phyloP scores from a whole-genome alignment of 1,284 basidiomycete genomes.

The Ceratobasidium sp. region DNA sequence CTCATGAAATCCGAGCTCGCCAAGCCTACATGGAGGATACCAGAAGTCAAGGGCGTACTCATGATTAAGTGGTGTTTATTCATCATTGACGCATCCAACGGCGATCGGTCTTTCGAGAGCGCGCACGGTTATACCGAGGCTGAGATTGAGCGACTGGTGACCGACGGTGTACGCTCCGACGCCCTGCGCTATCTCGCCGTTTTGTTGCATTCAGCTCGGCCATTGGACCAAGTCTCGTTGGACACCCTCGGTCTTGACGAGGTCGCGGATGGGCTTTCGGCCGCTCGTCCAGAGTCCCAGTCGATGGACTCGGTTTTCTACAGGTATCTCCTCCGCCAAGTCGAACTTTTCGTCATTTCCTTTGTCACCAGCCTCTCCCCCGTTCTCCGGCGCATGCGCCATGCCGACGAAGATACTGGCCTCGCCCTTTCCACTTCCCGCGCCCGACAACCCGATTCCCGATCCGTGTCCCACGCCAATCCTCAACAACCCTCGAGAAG shows the following conservation, averaged over 20 bases:
- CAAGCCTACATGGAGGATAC: conserved; percentile 65
- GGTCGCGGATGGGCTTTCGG: conserved; percentile 52
- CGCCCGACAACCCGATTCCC: conserved; percentile 58
- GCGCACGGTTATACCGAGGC: conserved; percentile 69
- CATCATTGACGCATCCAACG: conserved; percentile 74
- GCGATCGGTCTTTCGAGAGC: conserved; percentile 64
- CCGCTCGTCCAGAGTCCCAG: conserved; percentile 63
- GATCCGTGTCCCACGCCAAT: conserved; percentile 55
- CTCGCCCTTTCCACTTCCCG: conserved; percentile 68
- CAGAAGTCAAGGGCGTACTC: conserved; percentile 75
- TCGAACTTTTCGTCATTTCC: conserved; percentile 75
- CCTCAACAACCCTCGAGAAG: conserved; percentile 63
- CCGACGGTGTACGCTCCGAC: conserved; percentile 81
- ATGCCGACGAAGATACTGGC: conserved; percentile 79
- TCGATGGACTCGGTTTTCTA: conserved; percentile 73
- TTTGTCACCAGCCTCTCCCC: conserved; percentile 81
- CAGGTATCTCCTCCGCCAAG: conserved; percentile 65
- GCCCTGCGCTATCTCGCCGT: conserved; percentile 76
- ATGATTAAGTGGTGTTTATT: conserved; percentile 89
- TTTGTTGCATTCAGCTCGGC: conserved; percentile 47
- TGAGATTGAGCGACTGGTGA: conserved; percentile 79
- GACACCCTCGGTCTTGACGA: conserved; percentile 47
- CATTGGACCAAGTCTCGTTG: conserved; percentile 41
- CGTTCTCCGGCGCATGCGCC: conserved; percentile 89
- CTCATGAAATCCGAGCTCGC: conserved; percentile 44